These are phyloP conservation scores for Coemansia sp. DNA, from an alignment of 192 early-diverging fungal species.

Conservation along the genomic window DNA sequence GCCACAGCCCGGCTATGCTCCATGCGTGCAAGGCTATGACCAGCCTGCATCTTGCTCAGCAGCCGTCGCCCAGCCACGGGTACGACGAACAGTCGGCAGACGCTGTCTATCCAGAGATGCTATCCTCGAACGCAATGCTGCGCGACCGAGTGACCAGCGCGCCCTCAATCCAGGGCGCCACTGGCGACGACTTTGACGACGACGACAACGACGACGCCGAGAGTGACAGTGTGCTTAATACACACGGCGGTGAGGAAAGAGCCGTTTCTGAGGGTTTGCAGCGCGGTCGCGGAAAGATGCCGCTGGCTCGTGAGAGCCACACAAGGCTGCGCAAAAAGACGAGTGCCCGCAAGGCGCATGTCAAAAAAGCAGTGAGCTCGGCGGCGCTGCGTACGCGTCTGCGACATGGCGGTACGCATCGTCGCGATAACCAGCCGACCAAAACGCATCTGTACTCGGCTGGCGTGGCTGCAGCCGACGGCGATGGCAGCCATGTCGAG, in stretches of 20 bases:
- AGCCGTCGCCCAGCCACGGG: conserved; percentile 8
- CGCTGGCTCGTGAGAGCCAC: conserved; percentile 12
- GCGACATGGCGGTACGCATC: conserved; percentile 13
- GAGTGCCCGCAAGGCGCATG: conserved; percentile 27
- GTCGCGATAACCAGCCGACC: conserved; percentile 18
- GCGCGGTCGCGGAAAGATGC: conserved; percentile 23
- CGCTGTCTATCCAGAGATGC: background rate
- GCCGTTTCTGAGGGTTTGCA: conserved; percentile 8
- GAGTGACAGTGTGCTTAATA: background rate
- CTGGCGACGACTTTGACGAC: background rate
- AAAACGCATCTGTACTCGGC: conserved; percentile 3
- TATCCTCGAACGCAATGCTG: background rate
- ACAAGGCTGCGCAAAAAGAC: conserved; percentile 19
- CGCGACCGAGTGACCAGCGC: conserved; percentile 25
- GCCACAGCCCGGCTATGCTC: conserved; percentile 15
- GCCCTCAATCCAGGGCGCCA: conserved; percentile 15
- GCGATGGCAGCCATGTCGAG: conserved; percentile 13
- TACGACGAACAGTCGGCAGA: background rate
- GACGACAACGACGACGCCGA: background rate
- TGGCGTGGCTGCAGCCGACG: background rate
- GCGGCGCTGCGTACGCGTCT: conserved; percentile 38
- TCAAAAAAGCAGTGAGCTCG: conserved; percentile 43
- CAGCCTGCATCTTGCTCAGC: conserved; percentile 31
- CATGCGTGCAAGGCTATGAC: conserved; percentile 51
- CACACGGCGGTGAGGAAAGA: background rate